A percentile compares a stretch with the other conserved stretches of the same genome.
These are phyloP conservation scores for Bocquillonia castaneifolia DNA, from an alignment of 441 rosid species.

Conservation along the genomic window DNA sequence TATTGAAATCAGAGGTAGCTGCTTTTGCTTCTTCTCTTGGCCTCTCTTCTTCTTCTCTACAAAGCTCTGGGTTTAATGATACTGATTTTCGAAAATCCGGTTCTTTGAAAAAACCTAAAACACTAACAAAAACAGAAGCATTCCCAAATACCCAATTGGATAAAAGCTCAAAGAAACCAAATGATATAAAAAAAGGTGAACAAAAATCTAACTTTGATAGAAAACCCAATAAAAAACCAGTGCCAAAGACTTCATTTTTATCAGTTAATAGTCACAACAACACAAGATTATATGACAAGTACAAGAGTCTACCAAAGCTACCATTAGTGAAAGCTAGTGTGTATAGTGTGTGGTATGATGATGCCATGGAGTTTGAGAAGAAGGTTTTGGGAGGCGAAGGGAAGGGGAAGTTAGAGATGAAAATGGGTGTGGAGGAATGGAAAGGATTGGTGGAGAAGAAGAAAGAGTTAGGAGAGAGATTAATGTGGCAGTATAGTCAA, in stretches of 20 bases:
- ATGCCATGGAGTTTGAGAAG: constrained; percentile 66
- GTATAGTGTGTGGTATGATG: constrained; percentile 66
- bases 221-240: constrained; percentile 21
- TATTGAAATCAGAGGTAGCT: constrained; percentile 62
- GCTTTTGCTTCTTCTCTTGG: constrained; percentile 78
- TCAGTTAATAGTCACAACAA: constrained; percentile 25
- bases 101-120: constrained; percentile 24
- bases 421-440: constrained; percentile 47
- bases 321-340: constrained; percentile 64
- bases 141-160: neutral
- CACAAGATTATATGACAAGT: constrained; percentile 38
- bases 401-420: constrained; percentile 29
- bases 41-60: constrained; percentile 41
- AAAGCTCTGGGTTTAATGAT: constrained; percentile 63
- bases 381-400: constrained; percentile 50
- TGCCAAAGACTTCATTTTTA: constrained; percentile 55
- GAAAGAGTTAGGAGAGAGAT: constrained; percentile 72
- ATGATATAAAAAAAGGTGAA: neutral
- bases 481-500: constrained; percentile 66
- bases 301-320: constrained; percentile 55
- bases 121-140: constrained; percentile 15
- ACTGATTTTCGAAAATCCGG: constrained; percentile 61
- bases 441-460: constrained; percentile 51
- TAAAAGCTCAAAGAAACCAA: neutral
- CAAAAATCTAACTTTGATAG: constrained; percentile 19